A percentile compares a stretch with the other conserved stretches of the same genome.
Conservation (phyloP, 1,284 basidiomycete species). For the Heimioporus punctisporus region DNA sequence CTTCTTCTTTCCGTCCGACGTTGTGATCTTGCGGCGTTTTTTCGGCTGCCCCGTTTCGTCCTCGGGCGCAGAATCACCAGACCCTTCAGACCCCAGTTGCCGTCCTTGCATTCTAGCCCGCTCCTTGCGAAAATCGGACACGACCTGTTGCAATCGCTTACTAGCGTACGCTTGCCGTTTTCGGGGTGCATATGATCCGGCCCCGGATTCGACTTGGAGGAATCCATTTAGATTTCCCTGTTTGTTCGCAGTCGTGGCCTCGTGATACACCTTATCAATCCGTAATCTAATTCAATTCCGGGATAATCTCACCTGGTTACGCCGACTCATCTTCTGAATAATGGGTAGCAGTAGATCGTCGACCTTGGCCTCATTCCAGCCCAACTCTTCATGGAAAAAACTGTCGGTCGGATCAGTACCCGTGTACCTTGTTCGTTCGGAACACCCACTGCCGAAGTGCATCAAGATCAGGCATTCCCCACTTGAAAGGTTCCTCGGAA, state of each 20-base stretch:
- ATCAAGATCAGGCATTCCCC: slow-evolving; percentile 96
- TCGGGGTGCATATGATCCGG: slow-evolving; percentile 74
- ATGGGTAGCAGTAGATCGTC: slow-evolving; percentile 94
- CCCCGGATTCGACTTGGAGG: slow-evolving; percentile 62
- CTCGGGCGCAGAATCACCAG: slow-evolving; percentile 18
- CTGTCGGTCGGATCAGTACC: slow-evolving; percentile 41
- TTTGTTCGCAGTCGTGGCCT: slow-evolving; percentile 66
- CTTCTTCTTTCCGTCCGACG: slow-evolving; percentile 22
- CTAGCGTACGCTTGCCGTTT: slow-evolving; percentile 81
- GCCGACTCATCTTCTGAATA: slow-evolving; percentile 87
- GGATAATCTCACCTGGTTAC: slow-evolving; percentile 57
- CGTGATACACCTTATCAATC: slow-evolving; percentile 8
- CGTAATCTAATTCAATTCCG: neutral
- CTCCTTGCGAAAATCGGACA: slow-evolving; percentile 77
- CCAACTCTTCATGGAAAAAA: slow-evolving; percentile 84
- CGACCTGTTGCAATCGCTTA: slow-evolving; percentile 90
- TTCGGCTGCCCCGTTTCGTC: slow-evolving; percentile 27
- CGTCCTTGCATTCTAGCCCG: slow-evolving; percentile 28
- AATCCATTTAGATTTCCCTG: slow-evolving; percentile 75
- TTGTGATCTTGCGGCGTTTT: slow-evolving; percentile 26
- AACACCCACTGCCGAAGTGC: slow-evolving; percentile 77
- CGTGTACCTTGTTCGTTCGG: neutral
- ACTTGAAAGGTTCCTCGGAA: slow-evolving; percentile 95
- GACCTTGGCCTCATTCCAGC: slow-evolving; percentile 87
- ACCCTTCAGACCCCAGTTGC: neutral